Conservation (phyloP, 768 basidiomycete species). For the Stropharia rugosoannulata region DNA sequence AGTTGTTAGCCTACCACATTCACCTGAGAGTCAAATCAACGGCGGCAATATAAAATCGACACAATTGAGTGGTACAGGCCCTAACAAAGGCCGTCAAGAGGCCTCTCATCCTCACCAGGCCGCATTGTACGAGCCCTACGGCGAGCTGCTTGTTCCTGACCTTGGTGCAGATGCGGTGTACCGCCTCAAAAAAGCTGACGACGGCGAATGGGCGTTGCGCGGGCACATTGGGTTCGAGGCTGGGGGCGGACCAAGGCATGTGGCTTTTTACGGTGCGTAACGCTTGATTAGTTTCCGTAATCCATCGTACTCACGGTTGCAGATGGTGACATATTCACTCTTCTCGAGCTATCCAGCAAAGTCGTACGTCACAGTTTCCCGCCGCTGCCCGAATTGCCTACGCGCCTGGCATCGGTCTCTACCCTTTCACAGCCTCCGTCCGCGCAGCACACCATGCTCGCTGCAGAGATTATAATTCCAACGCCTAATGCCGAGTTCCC, state of each 20-base stretch:
- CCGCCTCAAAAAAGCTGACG: conserved; percentile 42
- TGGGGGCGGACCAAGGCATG: conserved; percentile 74
- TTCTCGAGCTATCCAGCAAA: conserved; percentile 64
- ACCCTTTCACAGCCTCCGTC: conserved; percentile 50
- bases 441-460: conserved; percentile 50
- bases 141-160: conserved; percentile 72
- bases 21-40: conserved; percentile 46
- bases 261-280: conserved; percentile 58
- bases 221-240: conserved; percentile 46
- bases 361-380: conserved; percentile 56
- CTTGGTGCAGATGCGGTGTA: conserved; percentile 73
- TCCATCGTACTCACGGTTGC: background rate
- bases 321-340: conserved; percentile 66
- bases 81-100: conserved; percentile 66
- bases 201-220: conserved; percentile 48
- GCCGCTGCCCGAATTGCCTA: conserved; percentile 37
- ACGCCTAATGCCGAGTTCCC: conserved; percentile 50
- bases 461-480: conserved; percentile 70
- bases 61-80: conserved; percentile 56
- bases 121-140: conserved; percentile 41
- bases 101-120: conserved; percentile 80
- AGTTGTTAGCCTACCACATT: conserved; percentile 55
- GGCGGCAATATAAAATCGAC: conserved; percentile 32
- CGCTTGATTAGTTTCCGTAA: background rate
- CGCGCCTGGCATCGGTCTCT: conserved; percentile 41